Evolutionary conservation across 2,329 filamentous ascomycete genomes (phyloP).

Genomic region (Aciculosporium take): DNA sequence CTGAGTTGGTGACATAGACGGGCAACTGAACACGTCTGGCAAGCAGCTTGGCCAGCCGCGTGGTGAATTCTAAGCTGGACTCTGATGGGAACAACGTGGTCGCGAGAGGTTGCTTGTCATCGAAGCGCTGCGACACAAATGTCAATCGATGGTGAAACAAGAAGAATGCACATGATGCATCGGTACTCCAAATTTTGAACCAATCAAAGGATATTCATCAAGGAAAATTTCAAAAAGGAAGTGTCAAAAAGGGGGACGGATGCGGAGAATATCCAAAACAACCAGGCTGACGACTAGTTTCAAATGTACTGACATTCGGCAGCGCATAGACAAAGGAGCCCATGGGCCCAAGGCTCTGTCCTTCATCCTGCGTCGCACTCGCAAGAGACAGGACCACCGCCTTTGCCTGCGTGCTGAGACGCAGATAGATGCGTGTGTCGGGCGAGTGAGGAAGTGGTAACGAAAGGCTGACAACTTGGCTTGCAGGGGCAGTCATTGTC

Average conservation of each 20-base stretch:
- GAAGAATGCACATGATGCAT: too few relatives aligned
- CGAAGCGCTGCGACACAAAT: constrained; percentile 28
- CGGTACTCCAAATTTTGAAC: too few relatives aligned
- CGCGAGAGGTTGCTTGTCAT: constrained; percentile 49
- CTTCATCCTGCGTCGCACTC: constrained; percentile 39
- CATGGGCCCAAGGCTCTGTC: constrained; percentile 40
- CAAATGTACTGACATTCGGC: constrained; percentile 52
- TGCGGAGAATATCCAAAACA: background rate
- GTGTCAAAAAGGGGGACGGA: background rate
- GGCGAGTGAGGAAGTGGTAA: constrained; percentile 45
- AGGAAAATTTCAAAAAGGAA: too few relatives aligned
- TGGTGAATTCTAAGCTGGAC: constrained; percentile 72
- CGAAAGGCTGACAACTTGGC: constrained; percentile 24
- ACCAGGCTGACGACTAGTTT: too few relatives aligned
- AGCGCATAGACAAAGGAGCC: constrained; percentile 91
- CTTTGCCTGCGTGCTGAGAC: constrained; percentile 42
- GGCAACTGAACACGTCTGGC: constrained; percentile 59
- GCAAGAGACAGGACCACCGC: constrained; percentile 47
- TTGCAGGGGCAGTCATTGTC: background rate
- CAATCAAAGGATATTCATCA: too few relatives aligned
- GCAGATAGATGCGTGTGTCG: constrained; percentile 47
- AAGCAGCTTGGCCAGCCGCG: constrained; percentile 68
- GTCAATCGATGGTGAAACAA: background rate
- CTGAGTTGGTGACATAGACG: constrained; percentile 82
- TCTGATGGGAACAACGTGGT: constrained; percentile 68